phyloP scores from a whole-genome alignment of 208 protist genomes.

The Herpetomonas tarakana region DNA sequence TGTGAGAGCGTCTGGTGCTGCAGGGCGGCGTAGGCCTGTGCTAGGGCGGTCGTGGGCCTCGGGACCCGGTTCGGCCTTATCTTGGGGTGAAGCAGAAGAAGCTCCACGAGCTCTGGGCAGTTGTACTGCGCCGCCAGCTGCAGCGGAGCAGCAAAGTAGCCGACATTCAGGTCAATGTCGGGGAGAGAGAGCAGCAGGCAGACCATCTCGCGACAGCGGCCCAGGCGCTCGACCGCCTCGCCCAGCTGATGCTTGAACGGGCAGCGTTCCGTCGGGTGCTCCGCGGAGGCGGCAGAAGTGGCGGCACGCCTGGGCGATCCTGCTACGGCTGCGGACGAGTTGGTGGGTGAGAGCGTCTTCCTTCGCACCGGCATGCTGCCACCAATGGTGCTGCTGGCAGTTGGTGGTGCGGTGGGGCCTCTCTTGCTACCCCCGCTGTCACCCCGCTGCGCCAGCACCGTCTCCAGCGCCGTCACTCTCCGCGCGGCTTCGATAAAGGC shows the following conservation, averaged over 20 bases:
- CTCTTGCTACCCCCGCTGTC: background rate
- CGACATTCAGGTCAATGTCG: slow-evolving; percentile 36
- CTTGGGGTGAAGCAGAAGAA: slow-evolving; percentile 27
- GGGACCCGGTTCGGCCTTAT: slow-evolving; percentile 23
- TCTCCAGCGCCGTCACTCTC: background rate
- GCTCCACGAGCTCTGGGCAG: slow-evolving; percentile 15
- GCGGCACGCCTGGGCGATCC: too few species aligned
- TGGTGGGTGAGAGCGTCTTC: background rate
- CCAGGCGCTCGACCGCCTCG: background rate
- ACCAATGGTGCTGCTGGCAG: background rate
- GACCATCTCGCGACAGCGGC: slow-evolving; percentile 23
- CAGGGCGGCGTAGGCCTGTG: slow-evolving; percentile 18
- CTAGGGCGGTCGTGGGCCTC: slow-evolving; percentile 14
- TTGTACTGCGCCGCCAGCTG: slow-evolving; percentile 25
- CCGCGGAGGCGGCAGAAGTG: too few species aligned
- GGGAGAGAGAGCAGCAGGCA: slow-evolving; percentile 29
- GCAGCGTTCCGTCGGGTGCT: background rate
- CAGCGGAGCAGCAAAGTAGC: slow-evolving; percentile 35
- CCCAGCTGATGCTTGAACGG: background rate
- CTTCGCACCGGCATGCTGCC: background rate
- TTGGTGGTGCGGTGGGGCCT: too few species aligned
- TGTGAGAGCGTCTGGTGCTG: slow-evolving; percentile 18
- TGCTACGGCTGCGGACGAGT: background rate
- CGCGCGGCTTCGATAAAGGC: slow-evolving; percentile 10
- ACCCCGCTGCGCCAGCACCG: background rate